Evolutionary conservation across 2,329 filamentous ascomycete genomes (phyloP).

Genomic region (Aspergillus intermedius): DNA sequence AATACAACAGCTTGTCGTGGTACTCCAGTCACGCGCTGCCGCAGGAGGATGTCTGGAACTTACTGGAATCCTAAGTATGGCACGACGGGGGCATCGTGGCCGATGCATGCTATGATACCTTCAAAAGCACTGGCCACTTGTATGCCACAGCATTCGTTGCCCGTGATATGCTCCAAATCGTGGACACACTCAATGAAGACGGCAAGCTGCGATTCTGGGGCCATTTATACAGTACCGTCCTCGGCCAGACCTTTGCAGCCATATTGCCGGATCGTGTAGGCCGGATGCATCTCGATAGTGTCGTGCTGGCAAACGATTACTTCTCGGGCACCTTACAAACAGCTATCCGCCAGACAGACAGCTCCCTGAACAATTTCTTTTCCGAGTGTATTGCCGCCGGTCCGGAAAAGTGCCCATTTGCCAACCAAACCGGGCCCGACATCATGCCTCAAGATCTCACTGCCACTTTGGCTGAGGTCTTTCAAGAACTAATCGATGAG

Average conservation of each 20-base stretch:
- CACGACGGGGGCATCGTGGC: not conserved
- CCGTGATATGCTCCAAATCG: constrained; percentile 39
- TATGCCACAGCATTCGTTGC: constrained; percentile 40
- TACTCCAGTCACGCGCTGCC: not conserved
- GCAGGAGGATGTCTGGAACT: not conserved
- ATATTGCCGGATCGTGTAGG: constrained; percentile 11
- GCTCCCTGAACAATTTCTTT: not conserved
- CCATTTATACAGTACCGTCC: constrained; percentile 10
- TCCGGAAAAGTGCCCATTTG: no score
- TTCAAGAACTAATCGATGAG: not conserved
- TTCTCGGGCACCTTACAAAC: not conserved
- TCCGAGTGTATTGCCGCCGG: no score
- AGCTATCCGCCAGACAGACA: not conserved
- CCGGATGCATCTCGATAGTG: constrained; percentile 10
- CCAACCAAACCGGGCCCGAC: not conserved
- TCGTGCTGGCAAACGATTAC: constrained; percentile 11
- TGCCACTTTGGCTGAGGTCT: not conserved
- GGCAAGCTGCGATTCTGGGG: constrained; percentile 37
- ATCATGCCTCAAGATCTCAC: not conserved
- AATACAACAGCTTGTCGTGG: not conserved
- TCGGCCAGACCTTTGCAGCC: constrained; percentile 9
- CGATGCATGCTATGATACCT: not conserved
- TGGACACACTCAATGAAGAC: constrained; percentile 37
- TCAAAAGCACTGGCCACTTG: constrained; percentile 8
- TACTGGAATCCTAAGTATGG: not conserved